phyloP scores from a whole-genome alignment of 495 filamentous ascomycete genomes.

The Penicillium tannophilum region DNA sequence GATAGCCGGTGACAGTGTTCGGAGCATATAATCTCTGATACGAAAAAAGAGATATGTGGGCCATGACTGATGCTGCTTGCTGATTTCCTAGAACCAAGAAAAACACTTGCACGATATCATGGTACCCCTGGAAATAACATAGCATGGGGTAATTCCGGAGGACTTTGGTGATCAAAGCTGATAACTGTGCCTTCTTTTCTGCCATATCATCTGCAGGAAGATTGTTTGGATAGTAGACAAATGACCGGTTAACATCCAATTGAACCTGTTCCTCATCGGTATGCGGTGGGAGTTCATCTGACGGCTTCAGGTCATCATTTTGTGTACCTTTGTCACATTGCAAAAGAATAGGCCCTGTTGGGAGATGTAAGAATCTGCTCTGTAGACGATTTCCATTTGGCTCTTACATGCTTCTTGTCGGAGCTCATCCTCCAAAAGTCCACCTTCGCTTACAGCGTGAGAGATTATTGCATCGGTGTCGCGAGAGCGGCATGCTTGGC shows the following conservation, averaged over 20 bases:
- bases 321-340: conserved; percentile 46
- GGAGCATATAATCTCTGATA: conserved; percentile 97
- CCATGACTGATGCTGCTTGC: conserved; percentile 57
- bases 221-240: conserved; percentile 93
- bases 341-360: conserved; percentile 78
- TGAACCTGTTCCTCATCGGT: conserved; percentile 86
- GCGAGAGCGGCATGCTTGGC: conserved; percentile 64
- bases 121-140: conserved; percentile 97
- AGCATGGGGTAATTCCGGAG: conserved; percentile 82
- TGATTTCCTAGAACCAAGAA: conserved; percentile 75
- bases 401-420: conserved; percentile 74
- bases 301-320: conserved; percentile 35
- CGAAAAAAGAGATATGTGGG: conserved; percentile 84
- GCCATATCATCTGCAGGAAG: conserved; percentile 60
- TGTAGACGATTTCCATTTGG: neutral
- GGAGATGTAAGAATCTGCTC: conserved; percentile 5
- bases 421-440: conserved; percentile 78
- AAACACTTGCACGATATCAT: conserved; percentile 97
- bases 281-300: conserved; percentile 64
- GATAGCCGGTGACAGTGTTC: conserved; percentile 77
- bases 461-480: conserved; percentile 64
- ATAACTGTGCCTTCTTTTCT: conserved; percentile 69
- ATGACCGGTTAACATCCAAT: conserved; percentile 92
- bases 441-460: conserved; percentile 72
- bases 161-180: conserved; percentile 71